phyloP scores from a whole-genome alignment of 1,284 basidiomycete genomes.

The Heterobasidion annosum region DNA sequence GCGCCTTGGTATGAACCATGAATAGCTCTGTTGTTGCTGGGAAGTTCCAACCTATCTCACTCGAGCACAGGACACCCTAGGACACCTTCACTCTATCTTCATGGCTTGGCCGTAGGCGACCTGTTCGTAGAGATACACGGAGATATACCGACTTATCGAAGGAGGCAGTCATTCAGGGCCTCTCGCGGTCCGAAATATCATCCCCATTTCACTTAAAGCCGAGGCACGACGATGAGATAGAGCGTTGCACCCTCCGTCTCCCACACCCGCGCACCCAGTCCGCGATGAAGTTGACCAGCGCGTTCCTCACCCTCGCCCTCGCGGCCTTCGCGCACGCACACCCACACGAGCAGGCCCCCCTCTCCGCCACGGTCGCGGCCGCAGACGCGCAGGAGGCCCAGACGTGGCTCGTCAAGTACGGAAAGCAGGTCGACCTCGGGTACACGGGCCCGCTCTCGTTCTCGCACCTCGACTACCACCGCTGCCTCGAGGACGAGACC shows the following conservation, averaged over 20 bases:
- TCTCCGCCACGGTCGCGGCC: background rate
- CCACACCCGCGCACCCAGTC: background rate
- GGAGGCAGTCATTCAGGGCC: background rate
- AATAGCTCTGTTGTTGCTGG: too few species aligned
- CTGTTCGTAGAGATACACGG: background rate
- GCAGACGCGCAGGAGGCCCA: constrained; percentile 5
- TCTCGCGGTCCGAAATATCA: background rate
- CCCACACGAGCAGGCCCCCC: background rate
- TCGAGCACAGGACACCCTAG: too few species aligned
- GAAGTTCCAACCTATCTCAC: too few species aligned
- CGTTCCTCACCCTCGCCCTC: background rate
- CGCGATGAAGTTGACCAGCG: background rate
- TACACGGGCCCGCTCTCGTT: constrained; percentile 71
- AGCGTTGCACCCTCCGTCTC: background rate
- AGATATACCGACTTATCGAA: background rate
- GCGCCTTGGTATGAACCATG: too few species aligned
- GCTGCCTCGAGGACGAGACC: constrained; percentile 55
- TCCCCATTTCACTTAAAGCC: background rate
- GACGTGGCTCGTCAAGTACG: constrained; percentile 63
- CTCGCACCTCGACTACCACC: constrained; percentile 62
- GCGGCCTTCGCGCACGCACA: background rate
- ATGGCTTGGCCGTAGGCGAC: background rate
- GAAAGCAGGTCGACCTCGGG: constrained; percentile 55
- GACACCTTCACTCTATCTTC: too few species aligned
- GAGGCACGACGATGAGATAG: background rate